Conservation (phyloP, 208 protist genomes). For the Phytomonas sp. region DNA sequence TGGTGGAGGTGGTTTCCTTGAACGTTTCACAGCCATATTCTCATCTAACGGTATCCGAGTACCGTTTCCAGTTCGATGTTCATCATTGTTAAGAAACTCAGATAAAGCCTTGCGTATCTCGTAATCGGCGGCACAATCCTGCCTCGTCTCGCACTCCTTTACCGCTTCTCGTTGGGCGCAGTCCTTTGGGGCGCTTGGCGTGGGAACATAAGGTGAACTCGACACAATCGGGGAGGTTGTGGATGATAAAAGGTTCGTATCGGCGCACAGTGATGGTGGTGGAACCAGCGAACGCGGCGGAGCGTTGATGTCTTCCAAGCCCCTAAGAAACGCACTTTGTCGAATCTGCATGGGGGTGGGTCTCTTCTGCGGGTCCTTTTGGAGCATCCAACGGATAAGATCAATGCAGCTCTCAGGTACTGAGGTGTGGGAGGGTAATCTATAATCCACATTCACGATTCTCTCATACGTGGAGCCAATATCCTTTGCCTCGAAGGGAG, state of each 20-base stretch:
- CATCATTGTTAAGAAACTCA: conserved; percentile 17
- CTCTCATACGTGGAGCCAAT: conserved; percentile 42
- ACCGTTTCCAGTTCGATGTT: conserved; percentile 7
- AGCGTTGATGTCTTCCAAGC: neutral
- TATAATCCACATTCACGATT: conserved; percentile 51
- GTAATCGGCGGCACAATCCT: conserved; percentile 4
- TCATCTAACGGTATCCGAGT: conserved; percentile 1
- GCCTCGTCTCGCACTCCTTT: neutral
- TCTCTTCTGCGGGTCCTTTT: conserved; percentile 44
- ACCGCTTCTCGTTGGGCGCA: neutral
- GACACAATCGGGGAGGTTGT: no score
- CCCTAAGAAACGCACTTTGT: conserved; percentile 9
- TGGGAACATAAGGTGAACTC: neutral
- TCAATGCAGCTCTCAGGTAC: conserved; percentile 57
- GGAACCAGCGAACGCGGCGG: no score
- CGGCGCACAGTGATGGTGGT: no score
- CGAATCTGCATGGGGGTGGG: conserved; percentile 14
- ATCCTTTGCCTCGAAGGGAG: conserved; percentile 79
- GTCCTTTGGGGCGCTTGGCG: neutral
- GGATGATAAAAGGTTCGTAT: no score
- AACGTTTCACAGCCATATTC: no score
- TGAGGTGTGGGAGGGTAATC: conserved; percentile 54
- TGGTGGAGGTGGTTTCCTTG: conserved; percentile 21
- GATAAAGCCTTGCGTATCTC: conserved; percentile 9
- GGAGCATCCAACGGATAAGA: conserved; percentile 82